These are phyloP conservation scores for Sonneratia caseolaris DNA, from an alignment of 345 rosid species.

Conservation along the genomic window DNA sequence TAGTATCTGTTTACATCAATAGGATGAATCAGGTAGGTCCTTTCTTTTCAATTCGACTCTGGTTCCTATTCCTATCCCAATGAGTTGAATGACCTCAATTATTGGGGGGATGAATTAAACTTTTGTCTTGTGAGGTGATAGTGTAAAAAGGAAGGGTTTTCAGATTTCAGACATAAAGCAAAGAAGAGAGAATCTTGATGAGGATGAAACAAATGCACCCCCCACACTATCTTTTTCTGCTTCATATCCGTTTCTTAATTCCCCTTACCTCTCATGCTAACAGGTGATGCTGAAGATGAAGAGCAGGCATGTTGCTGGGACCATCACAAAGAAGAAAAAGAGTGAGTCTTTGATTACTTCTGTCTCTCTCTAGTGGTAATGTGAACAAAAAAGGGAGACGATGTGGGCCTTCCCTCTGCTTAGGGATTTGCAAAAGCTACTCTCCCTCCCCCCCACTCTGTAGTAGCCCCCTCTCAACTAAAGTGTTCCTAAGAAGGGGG, in stretches of 20 bases:
- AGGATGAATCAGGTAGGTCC: constrained; percentile 54
- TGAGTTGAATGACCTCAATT: constrained; percentile 18
- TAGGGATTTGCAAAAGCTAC: constrained; percentile 84
- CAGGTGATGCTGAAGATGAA: constrained; percentile 97
- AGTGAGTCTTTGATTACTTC: constrained; percentile 39
- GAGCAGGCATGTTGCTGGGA: constrained; percentile 91
- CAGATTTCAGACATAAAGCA: constrained; percentile 9
- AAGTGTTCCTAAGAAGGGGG: constrained; percentile 32
- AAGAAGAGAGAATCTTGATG: constrained; percentile 21
- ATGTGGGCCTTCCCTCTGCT: constrained; percentile 46
- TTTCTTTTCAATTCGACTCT: not conserved
- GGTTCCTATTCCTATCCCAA: not conserved
- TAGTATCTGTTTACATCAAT: constrained; percentile 87
- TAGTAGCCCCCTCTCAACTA: constrained; percentile 13
- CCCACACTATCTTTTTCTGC: not conserved
- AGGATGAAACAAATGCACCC: constrained; percentile 25
- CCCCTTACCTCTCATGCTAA: constrained; percentile 20
- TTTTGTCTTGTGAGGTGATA: constrained; percentile 19
- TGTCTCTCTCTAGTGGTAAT: constrained; percentile 39
- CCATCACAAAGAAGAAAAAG: constrained; percentile 96
- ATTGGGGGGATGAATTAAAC: constrained; percentile 30
- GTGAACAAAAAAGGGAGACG: constrained; percentile 27
- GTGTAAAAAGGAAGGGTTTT: constrained; percentile 14
- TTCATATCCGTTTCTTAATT: not conserved
- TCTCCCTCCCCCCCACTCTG: not conserved